phyloP scores from a whole-genome alignment of 345 rosid genomes.

The Lumnitzera littorea region DNA sequence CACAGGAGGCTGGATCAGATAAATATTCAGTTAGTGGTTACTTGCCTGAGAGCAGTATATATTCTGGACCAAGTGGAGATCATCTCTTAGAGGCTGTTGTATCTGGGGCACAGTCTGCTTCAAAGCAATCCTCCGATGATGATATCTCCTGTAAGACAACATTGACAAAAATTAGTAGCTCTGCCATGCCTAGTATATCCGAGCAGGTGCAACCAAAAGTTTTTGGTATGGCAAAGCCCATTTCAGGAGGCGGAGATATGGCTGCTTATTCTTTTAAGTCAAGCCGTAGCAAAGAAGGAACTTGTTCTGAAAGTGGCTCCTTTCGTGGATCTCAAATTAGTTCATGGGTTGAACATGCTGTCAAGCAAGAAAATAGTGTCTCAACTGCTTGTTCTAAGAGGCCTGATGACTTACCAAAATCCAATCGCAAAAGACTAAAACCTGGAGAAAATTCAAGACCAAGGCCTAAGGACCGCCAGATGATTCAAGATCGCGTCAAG shows the following conservation, averaged over 20 bases:
- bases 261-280: slow-evolving; percentile 37
- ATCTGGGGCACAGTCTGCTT: slow-evolving; percentile 40
- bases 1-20: slow-evolving; percentile 28
- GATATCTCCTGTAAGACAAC: slow-evolving; percentile 62
- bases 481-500: slow-evolving; percentile 98
- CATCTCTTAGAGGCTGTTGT: slow-evolving; percentile 95
- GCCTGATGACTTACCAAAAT: slow-evolving; percentile 51
- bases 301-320: slow-evolving; percentile 44
- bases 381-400: slow-evolving; percentile 61
- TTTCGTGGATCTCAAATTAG: slow-evolving; percentile 70
- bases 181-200: slow-evolving; percentile 44
- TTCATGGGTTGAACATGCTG: slow-evolving; percentile 72
- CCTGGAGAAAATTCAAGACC: slow-evolving; percentile 95
- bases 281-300: slow-evolving; percentile 37
- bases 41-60: slow-evolving; percentile 21
- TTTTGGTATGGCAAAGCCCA: slow-evolving; percentile 27
- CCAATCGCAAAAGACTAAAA: slow-evolving; percentile 77
- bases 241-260: slow-evolving; percentile 26
- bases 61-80: slow-evolving; percentile 34
- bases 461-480: slow-evolving; percentile 98
- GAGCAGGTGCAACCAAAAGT: slow-evolving; percentile 29
- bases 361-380: slow-evolving; percentile 44
- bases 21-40: slow-evolving; percentile 31
- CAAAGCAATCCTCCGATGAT: slow-evolving; percentile 75
- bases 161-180: slow-evolving; percentile 54